Evolutionary conservation across 73 alveolate genomes (phyloP).

Genomic region (Symbiodinium natans): DNA sequence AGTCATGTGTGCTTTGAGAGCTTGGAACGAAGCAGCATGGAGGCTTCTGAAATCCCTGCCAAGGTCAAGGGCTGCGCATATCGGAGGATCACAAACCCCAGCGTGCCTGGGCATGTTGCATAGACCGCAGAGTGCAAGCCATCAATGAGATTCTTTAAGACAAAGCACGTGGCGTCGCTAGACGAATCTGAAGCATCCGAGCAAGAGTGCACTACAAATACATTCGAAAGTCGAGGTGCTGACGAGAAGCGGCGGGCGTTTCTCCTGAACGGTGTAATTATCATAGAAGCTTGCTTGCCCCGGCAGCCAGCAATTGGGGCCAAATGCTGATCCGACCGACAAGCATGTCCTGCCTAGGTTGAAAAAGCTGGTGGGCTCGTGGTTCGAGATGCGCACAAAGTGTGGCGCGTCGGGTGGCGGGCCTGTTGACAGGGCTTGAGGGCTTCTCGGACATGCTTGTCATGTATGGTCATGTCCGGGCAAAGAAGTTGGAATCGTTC

Average conservation of each 20-base stretch:
- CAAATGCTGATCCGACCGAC: not conserved
- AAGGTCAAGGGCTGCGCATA: constrained; percentile 75
- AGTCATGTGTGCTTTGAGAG: too few relatives aligned
- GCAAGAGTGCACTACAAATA: too few relatives aligned
- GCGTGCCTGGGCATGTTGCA: not conserved
- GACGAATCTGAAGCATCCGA: too few relatives aligned
- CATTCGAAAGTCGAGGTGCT: constrained; percentile 31
- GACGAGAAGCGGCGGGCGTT: constrained; percentile 74
- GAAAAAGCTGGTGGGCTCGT: constrained; percentile 93
- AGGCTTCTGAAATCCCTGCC: not conserved
- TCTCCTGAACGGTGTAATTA: not conserved
- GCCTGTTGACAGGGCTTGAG: not conserved
- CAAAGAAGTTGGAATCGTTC: too few relatives aligned
- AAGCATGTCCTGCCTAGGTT: not conserved
- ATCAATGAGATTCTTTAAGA: too few relatives aligned
- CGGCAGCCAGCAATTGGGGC: not conserved
- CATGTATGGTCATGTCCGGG: not conserved
- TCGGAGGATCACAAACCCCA: constrained; percentile 91
- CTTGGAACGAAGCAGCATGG: not conserved
- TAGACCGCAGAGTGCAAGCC: too few relatives aligned
- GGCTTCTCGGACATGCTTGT: not conserved
- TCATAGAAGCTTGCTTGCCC: not conserved
- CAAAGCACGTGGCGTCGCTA: too few relatives aligned
- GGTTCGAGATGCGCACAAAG: constrained; percentile 87
- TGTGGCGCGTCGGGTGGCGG: constrained; percentile 82